These are phyloP conservation scores for Metschnikowia rubicola DNA, from an alignment of 805 yeast genomes.

Conservation along the genomic window DNA sequence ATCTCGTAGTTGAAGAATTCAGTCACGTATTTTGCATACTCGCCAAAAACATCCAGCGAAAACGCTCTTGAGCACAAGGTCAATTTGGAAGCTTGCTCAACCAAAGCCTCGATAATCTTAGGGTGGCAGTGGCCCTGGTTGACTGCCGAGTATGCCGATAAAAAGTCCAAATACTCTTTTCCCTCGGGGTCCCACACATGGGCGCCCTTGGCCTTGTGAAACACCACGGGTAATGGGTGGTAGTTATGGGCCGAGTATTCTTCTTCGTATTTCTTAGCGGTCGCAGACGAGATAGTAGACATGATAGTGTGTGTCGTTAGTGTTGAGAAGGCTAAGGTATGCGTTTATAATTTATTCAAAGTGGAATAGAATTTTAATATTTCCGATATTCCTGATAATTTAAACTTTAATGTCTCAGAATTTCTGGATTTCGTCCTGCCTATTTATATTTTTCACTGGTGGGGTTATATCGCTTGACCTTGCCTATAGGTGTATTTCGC, in stretches of 20 bases:
- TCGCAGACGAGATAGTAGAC: conserved; percentile 51
- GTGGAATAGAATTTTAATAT: too few relatives aligned
- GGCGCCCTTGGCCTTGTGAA: conserved; percentile 82
- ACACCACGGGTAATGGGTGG: conserved; percentile 94
- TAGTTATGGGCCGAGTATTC: conserved; percentile 93
- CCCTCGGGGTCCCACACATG: conserved; percentile 99
- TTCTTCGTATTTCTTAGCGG: conserved; percentile 66
- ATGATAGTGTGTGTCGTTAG: neutral
- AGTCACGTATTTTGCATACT: conserved; percentile 81
- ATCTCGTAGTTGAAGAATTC: conserved; percentile 87
- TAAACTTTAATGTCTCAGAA: neutral
- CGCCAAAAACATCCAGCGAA: conserved; percentile 83
- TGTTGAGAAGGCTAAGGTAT: too few relatives aligned
- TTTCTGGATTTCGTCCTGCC: neutral
- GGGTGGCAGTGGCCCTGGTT: conserved; percentile 99
- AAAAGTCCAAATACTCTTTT: conserved; percentile 84
- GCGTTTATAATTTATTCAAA: too few relatives aligned
- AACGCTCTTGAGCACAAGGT: conserved; percentile 92
- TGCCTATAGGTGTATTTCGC: conserved; percentile 21
- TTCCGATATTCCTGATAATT: neutral
- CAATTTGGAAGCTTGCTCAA: conserved; percentile 80
- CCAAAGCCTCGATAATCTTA: conserved; percentile 75
- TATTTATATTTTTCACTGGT: conserved; percentile 9
- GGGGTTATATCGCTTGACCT: conserved; percentile 17
- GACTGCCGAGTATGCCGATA: conserved; percentile 94